These are phyloP conservation scores for Neostapfia colusana DNA, from an alignment of 176 grass and related monocot genomes.

Conservation along the genomic window DNA sequence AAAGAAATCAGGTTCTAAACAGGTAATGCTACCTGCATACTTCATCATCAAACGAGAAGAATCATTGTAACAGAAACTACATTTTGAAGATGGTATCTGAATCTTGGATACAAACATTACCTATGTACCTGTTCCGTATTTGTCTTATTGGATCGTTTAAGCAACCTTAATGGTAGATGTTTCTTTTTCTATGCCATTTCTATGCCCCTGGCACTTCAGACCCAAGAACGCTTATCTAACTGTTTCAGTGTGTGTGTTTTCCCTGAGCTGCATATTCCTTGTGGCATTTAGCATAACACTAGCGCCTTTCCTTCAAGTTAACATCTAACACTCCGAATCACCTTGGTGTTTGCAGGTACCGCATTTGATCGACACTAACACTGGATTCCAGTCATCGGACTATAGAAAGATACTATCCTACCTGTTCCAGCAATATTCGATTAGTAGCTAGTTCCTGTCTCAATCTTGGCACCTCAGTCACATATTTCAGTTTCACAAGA, in stretches of 20 bases:
- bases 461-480: neutral
- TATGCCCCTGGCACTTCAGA: neutral
- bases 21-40: constrained; percentile 44
- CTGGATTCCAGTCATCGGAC: constrained; percentile 63
- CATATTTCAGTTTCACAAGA: too few relatives aligned
- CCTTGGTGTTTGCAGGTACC: constrained; percentile 63
- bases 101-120: neutral
- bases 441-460: constrained; percentile 15
- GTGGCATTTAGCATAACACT: neutral
- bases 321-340: neutral
- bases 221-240: neutral
- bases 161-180: neutral
- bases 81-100: constrained; percentile 5
- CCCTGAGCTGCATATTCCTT: neutral
- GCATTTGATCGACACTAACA: constrained; percentile 74
- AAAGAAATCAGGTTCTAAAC: constrained; percentile 48
- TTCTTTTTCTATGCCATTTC: neutral
- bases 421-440: constrained; percentile 70
- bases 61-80: too few relatives aligned
- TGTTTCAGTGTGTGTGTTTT: neutral
- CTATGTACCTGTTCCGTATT: neutral
- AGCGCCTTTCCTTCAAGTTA: neutral
- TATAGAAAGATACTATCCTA: constrained; percentile 68
- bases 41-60: neutral
- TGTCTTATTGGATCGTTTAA: neutral